These are phyloP conservation scores for Ganoderma boninense DNA, from an alignment of 1,284 basidiomycete genomes.

Conservation along the genomic window DNA sequence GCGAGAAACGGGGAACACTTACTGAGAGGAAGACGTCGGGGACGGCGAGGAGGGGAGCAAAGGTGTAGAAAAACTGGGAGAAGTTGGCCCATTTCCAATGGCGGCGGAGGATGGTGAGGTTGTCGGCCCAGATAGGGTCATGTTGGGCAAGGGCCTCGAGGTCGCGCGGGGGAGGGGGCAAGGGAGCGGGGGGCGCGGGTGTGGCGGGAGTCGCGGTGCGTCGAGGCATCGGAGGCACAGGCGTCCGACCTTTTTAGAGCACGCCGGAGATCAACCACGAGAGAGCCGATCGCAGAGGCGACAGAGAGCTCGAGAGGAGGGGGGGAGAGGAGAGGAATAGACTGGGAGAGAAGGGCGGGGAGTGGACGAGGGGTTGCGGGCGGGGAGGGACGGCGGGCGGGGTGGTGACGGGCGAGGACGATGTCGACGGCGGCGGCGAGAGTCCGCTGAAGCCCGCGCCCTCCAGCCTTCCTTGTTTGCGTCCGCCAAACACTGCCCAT, in stretches of 20 bases:
- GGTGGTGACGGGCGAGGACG: conserved; percentile 15
- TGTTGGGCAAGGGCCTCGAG: conserved; percentile 31
- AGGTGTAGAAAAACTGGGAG: conserved; percentile 83
- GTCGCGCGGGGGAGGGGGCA: conserved; percentile 38
- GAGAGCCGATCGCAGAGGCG: conserved; percentile 5
- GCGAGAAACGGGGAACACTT: conserved; percentile 43
- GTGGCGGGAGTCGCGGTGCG: conserved; percentile 42
- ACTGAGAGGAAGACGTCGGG: conserved; percentile 70
- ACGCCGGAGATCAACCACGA: conserved; percentile 34
- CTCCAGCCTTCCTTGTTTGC: conserved; percentile 21
- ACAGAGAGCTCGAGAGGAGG: not conserved
- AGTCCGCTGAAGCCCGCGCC: conserved; percentile 2
- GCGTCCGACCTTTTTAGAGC: conserved; percentile 40
- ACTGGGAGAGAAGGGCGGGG: not conserved
- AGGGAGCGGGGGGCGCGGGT: conserved; percentile 36
- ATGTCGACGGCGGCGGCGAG: conserved; percentile 18
- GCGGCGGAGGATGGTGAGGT: conserved; percentile 58
- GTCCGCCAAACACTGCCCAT: conserved; percentile 21
- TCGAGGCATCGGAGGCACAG: conserved; percentile 45
- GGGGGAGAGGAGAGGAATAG: not conserved
- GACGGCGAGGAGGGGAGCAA: conserved; percentile 70
- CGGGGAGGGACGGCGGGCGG: conserved; percentile 10
- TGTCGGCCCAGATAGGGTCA: conserved; percentile 47
- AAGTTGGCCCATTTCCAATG: conserved; percentile 89
- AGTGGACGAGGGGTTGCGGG: not conserved